Conservation (phyloP, 129 eudicot species). For the Glebionis coronaria region DNA sequence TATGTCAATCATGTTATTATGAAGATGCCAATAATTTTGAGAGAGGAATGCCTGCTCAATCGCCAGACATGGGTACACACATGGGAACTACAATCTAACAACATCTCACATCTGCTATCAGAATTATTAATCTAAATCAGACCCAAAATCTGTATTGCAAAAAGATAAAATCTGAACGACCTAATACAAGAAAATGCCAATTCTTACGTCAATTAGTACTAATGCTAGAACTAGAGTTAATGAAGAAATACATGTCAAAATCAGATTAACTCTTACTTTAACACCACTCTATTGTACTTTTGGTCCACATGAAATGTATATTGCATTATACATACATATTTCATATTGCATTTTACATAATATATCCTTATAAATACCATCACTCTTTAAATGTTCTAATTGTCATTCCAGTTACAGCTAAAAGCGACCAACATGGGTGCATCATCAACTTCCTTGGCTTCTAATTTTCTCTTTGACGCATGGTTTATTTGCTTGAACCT, state of each 20-base stretch:
- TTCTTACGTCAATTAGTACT: conserved; percentile 9
- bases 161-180: too few relatives aligned
- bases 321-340: conserved; percentile 17
- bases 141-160: neutral
- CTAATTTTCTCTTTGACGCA: conserved; percentile 29
- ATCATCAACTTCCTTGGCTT: conserved; percentile 23
- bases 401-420: conserved; percentile 7
- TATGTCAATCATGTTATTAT: too few relatives aligned
- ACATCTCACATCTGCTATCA: too few relatives aligned
- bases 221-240: conserved; percentile 13
- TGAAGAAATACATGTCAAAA: conserved; percentile 19
- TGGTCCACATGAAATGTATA: conserved; percentile 32
- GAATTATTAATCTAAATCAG: neutral
- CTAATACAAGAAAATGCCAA: neutral
- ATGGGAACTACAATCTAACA: too few relatives aligned
- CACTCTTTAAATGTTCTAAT: neutral
- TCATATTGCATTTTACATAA: too few relatives aligned
- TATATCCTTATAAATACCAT: conserved; percentile 33
- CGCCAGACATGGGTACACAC: too few relatives aligned
- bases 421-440: conserved; percentile 29
- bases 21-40: too few relatives aligned
- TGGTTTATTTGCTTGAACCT: conserved; percentile 27
- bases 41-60: too few relatives aligned
- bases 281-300: conserved; percentile 37
- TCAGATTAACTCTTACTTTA: conserved; percentile 38